Base-by-base conservation (phyloP, 805 yeast species). In the Tetrapisispora pingtungensis region DNA sequence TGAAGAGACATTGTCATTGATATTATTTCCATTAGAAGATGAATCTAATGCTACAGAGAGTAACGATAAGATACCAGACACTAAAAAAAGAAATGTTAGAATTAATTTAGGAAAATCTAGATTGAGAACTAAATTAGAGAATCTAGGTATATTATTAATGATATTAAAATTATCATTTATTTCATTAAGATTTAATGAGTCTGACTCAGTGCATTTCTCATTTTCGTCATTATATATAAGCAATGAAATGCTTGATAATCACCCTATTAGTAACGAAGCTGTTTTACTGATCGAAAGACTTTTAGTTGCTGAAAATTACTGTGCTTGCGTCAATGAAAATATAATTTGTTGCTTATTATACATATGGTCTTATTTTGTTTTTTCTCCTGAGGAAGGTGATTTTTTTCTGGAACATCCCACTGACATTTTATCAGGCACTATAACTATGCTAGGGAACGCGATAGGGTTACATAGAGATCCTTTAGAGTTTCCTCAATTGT, bases 301-400 rank as follows among this genome's bases (percentile, higher is more conserved):
- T 24, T 42, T 63, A 35, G 54, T 61, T 1, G 51, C 57, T 3
- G 63, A 61, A 36, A 60, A 62, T 45, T 47, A 57, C 40, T 55
- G 56, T 41, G 56, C 58, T 14, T 57, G 62, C 35, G 58, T 65
- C 0, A 62, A 59, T 28, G 67, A 62, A 50, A 62, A 56, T 37
- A 55, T 53, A 18, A 46, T 57, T 17, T 53, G 58, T 10, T 62
- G 61, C 40, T 46, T 58, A 30, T 48, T 59, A 36, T 62, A 58
- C 38, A 52, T 60, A 27, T 62, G 67, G 67, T 49, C 63, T 13
- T 58, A 55, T 35, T 56, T 56, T 30, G 64, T 55, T 12, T 55
- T 59, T 41, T 57, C 67, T 1, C 66, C 67, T 1, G 66, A 62
- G 39, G 60, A 60, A 46, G 63, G 64, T 20, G 66, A 63, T 47